Evolutionary conservation across 2,329 filamentous ascomycete species (phyloP), one percentile per base, ranked within the genome.

Genomic region (Sporothrix euskadiensis): DNA sequence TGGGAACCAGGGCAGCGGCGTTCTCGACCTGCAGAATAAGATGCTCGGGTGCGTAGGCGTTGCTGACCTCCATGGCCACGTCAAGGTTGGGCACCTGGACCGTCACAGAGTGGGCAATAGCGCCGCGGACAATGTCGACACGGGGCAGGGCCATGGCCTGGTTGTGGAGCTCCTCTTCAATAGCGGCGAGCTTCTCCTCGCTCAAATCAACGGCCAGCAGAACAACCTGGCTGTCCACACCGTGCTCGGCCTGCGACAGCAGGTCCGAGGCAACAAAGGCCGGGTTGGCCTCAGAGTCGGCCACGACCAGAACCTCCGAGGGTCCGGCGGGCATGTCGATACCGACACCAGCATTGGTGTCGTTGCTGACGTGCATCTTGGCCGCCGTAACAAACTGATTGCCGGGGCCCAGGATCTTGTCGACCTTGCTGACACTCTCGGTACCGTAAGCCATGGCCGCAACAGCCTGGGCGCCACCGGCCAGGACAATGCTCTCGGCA

Each of bases 261-360:
- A 99, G 88, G 81, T 99, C 96, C 1, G 94, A 97, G 5, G 96
- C 96, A 69, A 99, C 95, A 80, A 98, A 99, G 0, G 93, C 94
- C 4, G 96, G 95, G 80, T 97, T 95, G 69, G 96, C 90, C 69
- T 91, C 87, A 81, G 90, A 89, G 83, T 99, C 96, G 41, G 96
- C 96, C 70, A 99, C 88, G 73, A 99, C 96, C n/a, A 99, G 88
- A 3, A 99, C 94, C 81, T 99, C 96, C 49, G 94, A 97, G 0
- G 96, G 96, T 0, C 96, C 96, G 49, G 96, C 96, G 12, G 96
- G 96, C 96, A 99, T 99, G 80, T 99, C 96, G 79, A 99, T 99
- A 82, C 94, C 91, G 56, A 98, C 94, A 30, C 93, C 92, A 14
- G 96, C 96, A 74, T 94, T 97, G 61, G 96, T 98, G 81, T 99